Percentiles rank a stretch among this genome's conserved stretches.
Conservation (phyloP, 257 asterid genomes). For the Salvia hispanica region DNA sequence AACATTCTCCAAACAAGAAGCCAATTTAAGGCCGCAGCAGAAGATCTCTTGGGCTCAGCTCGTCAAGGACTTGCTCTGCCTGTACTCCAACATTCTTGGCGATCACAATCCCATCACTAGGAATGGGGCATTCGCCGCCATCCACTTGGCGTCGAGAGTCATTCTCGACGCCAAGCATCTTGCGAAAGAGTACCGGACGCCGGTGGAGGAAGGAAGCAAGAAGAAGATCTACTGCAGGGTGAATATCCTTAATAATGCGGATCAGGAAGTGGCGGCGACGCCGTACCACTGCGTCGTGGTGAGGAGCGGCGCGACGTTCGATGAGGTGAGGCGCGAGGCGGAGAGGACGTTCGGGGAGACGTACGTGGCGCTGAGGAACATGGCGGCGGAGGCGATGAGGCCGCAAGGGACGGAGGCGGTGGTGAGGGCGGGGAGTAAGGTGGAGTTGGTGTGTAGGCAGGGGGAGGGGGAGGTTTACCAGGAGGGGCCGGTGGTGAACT, state of each 20-base stretch:
- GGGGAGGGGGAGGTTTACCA: conserved; percentile 34
- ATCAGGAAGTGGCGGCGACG: conserved; percentile 23
- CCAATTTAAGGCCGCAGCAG: conserved; percentile 42
- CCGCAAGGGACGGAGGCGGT: conserved; percentile 57
- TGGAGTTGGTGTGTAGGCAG: conserved; percentile 48
- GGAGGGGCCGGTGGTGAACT: conserved; percentile 52
- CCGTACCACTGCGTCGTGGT: conserved; percentile 60
- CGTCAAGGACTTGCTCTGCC: conserved; percentile 58
- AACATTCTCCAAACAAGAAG: conserved; percentile 53
- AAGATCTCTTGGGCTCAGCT: conserved; percentile 68
- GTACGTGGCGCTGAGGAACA: conserved; percentile 56
- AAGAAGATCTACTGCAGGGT: conserved; percentile 51
- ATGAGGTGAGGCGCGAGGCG: conserved; percentile 60
- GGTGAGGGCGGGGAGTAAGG: conserved; percentile 51
- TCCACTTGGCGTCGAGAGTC: conserved; percentile 63
- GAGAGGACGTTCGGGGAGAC: conserved; percentile 62
- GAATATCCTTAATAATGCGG: conserved; percentile 9
- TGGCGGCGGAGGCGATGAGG: conserved; percentile 37
- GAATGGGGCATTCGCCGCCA: conserved; percentile 35
- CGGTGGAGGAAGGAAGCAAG: conserved; percentile 31
- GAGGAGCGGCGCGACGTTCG: conserved; percentile 44
- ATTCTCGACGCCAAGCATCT: conserved; percentile 71
- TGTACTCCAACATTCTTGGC: conserved; percentile 50
- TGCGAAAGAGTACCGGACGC: conserved; percentile 50
- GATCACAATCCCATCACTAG: conserved; percentile 34